Conservation (phyloP, 352 stramenopile genomes). For the Globisporangium ultimum region DNA sequence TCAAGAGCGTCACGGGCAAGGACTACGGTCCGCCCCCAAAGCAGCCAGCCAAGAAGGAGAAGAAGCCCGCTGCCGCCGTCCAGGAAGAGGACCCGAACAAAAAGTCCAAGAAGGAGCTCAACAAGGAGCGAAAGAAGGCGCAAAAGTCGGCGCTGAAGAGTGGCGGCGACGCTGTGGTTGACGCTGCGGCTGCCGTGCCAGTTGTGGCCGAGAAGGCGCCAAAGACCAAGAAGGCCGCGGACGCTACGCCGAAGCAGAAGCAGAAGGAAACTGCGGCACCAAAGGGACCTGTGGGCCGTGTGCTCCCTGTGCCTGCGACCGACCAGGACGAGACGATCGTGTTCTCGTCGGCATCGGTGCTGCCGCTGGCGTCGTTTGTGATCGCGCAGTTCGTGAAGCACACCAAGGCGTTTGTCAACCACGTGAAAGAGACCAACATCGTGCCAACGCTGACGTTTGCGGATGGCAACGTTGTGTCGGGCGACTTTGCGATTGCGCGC, state of each 20-base stretch:
- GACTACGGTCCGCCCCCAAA: constrained; percentile 65
- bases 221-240: constrained; percentile 7
- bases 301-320: constrained; percentile 35
- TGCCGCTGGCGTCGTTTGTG: constrained; percentile 66
- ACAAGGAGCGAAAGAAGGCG: constrained; percentile 87
- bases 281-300: constrained; percentile 22
- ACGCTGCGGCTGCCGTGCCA: constrained; percentile 11
- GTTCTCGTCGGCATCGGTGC: constrained; percentile 48
- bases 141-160: constrained; percentile 72
- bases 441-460: constrained; percentile 61
- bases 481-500: constrained; percentile 76
- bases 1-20: constrained; percentile 70
- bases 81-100: constrained; percentile 41
- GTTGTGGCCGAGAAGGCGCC: constrained; percentile 2
- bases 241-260: constrained; percentile 14
- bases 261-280: constrained; percentile 23
- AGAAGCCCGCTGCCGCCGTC: constrained; percentile 27
- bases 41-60: constrained; percentile 48
- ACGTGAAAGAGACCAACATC: constrained; percentile 42
- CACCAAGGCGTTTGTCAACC: constrained; percentile 44
- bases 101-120: constrained; percentile 87
- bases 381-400: constrained; percentile 44
- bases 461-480: constrained; percentile 59
- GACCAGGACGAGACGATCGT: constrained; percentile 58
- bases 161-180: constrained; percentile 18